phyloP scores from a whole-genome alignment of 305 asterid genomes.

The Andrographis paniculata region DNA sequence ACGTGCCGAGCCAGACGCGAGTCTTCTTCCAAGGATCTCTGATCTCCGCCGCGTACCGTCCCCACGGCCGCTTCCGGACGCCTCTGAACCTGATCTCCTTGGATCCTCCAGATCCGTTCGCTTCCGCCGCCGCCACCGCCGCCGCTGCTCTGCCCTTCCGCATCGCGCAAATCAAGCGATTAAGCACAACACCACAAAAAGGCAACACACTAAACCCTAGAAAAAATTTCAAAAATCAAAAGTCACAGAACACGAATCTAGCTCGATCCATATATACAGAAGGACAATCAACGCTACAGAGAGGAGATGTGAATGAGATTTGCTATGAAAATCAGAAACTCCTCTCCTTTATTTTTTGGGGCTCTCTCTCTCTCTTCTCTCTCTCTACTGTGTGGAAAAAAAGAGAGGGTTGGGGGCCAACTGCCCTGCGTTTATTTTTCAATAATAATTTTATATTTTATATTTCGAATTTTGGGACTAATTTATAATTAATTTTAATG shows the following conservation, averaged over 20 bases:
- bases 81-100: slow-evolving; percentile 44
- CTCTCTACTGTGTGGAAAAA: too few relatives aligned
- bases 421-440: too few relatives aligned
- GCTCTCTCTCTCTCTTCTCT: slow-evolving; percentile 20
- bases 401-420: too few relatives aligned
- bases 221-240: too few relatives aligned
- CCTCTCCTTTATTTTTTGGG: slow-evolving; percentile 10
- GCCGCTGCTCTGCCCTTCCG: slow-evolving; percentile 45
- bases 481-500: too few relatives aligned
- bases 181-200: slow-evolving; percentile 13
- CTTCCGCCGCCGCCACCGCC: slow-evolving; percentile 19
- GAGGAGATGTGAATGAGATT: slow-evolving; percentile 4
- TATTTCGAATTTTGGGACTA: too few relatives aligned
- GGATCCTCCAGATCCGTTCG: slow-evolving; percentile 36
- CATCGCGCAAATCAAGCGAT: slow-evolving; percentile 27
- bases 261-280: slow-evolving; percentile 22
- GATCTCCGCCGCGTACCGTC: slow-evolving; percentile 56
- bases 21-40: slow-evolving; percentile 51
- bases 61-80: slow-evolving; percentile 56
- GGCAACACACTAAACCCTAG: not conserved
- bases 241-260: not conserved
- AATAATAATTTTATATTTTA: too few relatives aligned
- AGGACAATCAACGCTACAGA: slow-evolving; percentile 19
- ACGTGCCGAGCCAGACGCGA: slow-evolving; percentile 60
- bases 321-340: slow-evolving; percentile 1